Conservation (phyloP, 2,329 filamentous ascomycete genomes). For the Xylaria sp. region DNA sequence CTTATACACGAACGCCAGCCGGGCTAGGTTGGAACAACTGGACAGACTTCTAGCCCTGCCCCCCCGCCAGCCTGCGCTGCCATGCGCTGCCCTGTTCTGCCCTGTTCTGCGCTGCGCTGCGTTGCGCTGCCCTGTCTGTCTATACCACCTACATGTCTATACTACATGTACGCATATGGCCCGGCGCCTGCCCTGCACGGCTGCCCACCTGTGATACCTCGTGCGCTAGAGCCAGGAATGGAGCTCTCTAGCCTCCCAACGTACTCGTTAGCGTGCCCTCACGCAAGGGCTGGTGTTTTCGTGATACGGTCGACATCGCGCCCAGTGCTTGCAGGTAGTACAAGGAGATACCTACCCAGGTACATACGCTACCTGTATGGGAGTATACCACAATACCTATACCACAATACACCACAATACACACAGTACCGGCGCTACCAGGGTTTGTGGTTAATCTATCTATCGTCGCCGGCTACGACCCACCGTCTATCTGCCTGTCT, state of each 20-base stretch:
- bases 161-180: too few relatives aligned
- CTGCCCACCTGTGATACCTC: conserved; percentile 24
- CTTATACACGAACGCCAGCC: not conserved
- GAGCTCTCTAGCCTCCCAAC: conserved; percentile 13
- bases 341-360: conserved; percentile 1
- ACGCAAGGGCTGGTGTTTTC: conserved; percentile 19
- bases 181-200: conserved; percentile 23
- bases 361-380: not conserved
- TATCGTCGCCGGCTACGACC: conserved; percentile 35
- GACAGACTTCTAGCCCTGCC: conserved; percentile 28
- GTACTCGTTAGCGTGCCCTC: conserved; percentile 22
- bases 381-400: not conserved
- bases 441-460: conserved; percentile 26
- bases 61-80: conserved; percentile 27
- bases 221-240: conserved; percentile 12
- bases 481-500: conserved; percentile 28
- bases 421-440: conserved; percentile 20
- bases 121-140: conserved; percentile 7
- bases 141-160: conserved; percentile 14
- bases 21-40: not conserved
- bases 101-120: conserved; percentile 23
- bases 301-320: conserved; percentile 23
- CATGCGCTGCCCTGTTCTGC: conserved; percentile 28
- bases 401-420: conserved; percentile 25
- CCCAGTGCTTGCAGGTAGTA: conserved; percentile 2